Base-by-base conservation (phyloP, 805 yeast genomes). In the Candida morakotiae region DNA sequence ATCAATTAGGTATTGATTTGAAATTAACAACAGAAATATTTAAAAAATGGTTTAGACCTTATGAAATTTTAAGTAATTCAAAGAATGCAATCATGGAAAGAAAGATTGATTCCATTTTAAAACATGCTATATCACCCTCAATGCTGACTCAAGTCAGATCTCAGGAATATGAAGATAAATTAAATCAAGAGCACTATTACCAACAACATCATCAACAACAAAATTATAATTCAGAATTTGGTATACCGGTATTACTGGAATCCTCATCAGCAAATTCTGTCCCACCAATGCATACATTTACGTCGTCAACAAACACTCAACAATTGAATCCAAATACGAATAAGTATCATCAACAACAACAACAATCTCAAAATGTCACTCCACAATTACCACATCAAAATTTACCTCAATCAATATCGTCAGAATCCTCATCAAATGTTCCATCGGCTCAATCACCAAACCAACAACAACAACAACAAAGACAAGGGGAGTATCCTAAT, bases 1-100 rank as follows among this genome's bases (percentile, higher is more conserved):
- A 28, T 5, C n/a, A 18, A 17, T 18, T 31, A 7, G 34, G 33
- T 13, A 22, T 18, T 11, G 19, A 30, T 21, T 14, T 29, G 19
- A 21, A 22, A 16, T 3, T 4, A 5, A 19, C 28, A 4, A 36
- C 22, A 4, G 31, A 27, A 5, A n/a, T 36, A 2, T 36, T 36
- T n/a, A 24, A 30, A 19, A 30, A 31, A 26, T 36, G 39, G 39
- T 36, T 36, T 27, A 24, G 34, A 19, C 34, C 39, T 31, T 36
- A 31, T 21, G 35, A 17, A 14, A 19, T 14, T 9, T 9, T 23
- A 3, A 18, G 10, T 18, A 20, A 17, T 7, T 13, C 19, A 5
- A 32, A 32, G 10, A 5, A 23, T 11, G 26, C 27, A 13, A 8
- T 31, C 5, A 32, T 34, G 29, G 31, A 34, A 18, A 25, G 18